Conservation (phyloP, 1,284 basidiomycete species). For the Porodaedalea pini region DNA sequence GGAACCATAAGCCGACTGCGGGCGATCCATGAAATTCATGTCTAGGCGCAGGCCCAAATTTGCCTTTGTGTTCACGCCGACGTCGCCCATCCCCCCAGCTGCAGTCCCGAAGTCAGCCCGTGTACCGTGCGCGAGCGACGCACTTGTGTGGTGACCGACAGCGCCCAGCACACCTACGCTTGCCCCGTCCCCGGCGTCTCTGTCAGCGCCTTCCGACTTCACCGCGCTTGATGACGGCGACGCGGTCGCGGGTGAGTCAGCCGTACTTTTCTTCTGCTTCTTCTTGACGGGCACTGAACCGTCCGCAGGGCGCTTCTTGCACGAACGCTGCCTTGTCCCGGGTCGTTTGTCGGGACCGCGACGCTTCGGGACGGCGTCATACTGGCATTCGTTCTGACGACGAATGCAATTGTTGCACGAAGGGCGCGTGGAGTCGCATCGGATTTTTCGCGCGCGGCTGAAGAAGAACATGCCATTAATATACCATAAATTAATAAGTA, state of each 20-base stretch:
- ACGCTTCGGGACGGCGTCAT: slow-evolving; percentile 73
- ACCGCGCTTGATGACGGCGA: background rate
- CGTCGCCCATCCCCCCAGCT: background rate
- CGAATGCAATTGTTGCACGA: slow-evolving; percentile 75
- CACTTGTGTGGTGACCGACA: background rate
- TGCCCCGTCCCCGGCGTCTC: background rate
- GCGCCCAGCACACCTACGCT: background rate
- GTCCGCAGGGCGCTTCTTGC: slow-evolving; percentile 69
- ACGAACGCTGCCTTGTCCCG: slow-evolving; percentile 73
- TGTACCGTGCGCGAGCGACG: background rate
- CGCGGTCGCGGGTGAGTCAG: background rate
- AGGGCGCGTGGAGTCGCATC: slow-evolving; percentile 77
- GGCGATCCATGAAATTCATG: slow-evolving; percentile 20
- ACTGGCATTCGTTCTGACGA: slow-evolving; percentile 69
- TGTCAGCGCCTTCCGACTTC: slow-evolving; percentile 3
- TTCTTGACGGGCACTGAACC: slow-evolving; percentile 54
- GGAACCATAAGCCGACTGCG: slow-evolving; percentile 11
- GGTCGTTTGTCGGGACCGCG: slow-evolving; percentile 80
- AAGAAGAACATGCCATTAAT: slow-evolving; percentile 28
- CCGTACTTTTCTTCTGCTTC: slow-evolving; percentile 43
- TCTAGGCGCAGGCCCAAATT: slow-evolving; percentile 17
- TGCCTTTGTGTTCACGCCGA: background rate
- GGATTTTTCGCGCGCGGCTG: slow-evolving; percentile 78
- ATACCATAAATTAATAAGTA: slow-evolving; percentile 29
- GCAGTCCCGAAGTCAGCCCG: slow-evolving; percentile 1